These are phyloP conservation scores for Passalora sequoiae DNA, from an alignment of 2,329 filamentous ascomycete genomes.

Conservation along the genomic window DNA sequence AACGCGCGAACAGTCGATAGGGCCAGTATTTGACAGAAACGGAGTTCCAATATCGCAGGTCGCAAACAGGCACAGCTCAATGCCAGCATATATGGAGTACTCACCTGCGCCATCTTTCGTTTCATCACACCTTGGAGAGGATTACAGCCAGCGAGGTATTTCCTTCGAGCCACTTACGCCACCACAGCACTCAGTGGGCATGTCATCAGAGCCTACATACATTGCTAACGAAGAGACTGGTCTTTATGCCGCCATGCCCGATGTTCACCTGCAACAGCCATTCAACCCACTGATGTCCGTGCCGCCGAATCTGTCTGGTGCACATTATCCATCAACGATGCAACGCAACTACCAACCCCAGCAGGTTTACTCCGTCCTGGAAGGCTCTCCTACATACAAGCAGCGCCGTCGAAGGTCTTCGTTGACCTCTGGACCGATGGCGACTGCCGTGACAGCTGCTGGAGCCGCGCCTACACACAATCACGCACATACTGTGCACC, in stretches of 20 bases:
- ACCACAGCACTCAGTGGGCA: slow-evolving; percentile 81
- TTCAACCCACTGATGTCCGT: slow-evolving; percentile 89
- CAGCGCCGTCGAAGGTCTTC: slow-evolving; percentile 91
- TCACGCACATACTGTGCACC: slow-evolving; percentile 56
- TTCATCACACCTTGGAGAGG: slow-evolving; percentile 87
- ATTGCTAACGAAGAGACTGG: slow-evolving; percentile 98
- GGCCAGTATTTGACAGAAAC: slow-evolving; percentile 77
- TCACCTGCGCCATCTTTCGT: slow-evolving; percentile 96
- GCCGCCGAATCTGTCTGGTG: slow-evolving; percentile 74
- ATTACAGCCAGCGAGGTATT: slow-evolving; percentile 92
- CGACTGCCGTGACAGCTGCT: slow-evolving; percentile 43
- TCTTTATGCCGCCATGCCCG: slow-evolving; percentile 89
- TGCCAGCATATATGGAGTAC: slow-evolving; percentile 97
- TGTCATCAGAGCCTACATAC: slow-evolving; percentile 86
- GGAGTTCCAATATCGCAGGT: slow-evolving; percentile 76
- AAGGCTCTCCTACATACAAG: slow-evolving; percentile 98
- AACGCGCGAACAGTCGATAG: slow-evolving; percentile 75
- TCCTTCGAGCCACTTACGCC: slow-evolving; percentile 97
- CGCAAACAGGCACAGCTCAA: slow-evolving; percentile 93
- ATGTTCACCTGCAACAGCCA: slow-evolving; percentile 69
- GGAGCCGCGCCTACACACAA: slow-evolving; percentile 38
- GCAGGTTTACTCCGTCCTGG: slow-evolving; percentile 83
- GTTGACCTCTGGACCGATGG: slow-evolving; percentile 69
- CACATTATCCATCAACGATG: slow-evolving; percentile 66
- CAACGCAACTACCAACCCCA: slow-evolving; percentile 67